Base-by-base conservation (phyloP, 768 basidiomycete species). In the Podaxis sp. region DNA sequence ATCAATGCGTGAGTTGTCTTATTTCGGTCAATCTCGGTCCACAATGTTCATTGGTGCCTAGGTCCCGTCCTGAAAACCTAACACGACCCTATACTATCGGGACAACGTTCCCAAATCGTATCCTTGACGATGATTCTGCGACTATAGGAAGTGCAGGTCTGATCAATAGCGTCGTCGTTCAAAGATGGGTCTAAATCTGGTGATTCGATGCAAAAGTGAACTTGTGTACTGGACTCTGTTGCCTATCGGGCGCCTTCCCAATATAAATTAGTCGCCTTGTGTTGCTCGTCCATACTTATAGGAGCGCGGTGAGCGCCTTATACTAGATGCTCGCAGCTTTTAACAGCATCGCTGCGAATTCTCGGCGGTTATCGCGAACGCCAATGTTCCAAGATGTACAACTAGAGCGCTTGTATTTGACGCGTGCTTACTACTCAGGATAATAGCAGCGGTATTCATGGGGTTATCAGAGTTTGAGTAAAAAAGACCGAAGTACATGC, bases 81-180 rank as follows among this genome's bases (percentile, higher is more conserved):
- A 68, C 79, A 8, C 80, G 88, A 1, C 69, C 82, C 0, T 97
- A 95, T 73, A 88, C 85, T 7, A 89, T 97, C 56, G 87, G 87
- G 59, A 96, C 93, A 17, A 93, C 95, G 5, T 97, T 97, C 82
- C 96, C 95, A 2, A 91, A 85, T 71, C 83, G 85, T 44, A 84
- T 80, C 6, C 78, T 97, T 10, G 86, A 87, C 4, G 83, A 94
- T 67, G 76, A 86, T 46, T 67, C 64, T 26, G 78, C 80, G 67
- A 94, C 93, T 2, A 84, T 97, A 62, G 80, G 89, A 68, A 80
- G 77, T 13, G 93, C 92, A 1, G 85, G 87, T 0, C 73, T 96
- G 68, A 79, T 82, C 26, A 95, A 94, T 68, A 91, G 89, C 59
- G 94, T 97, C 17, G 80, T 97, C 4, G 88, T 95, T 13, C 93